Percentiles rank a stretch among this genome's conserved stretches.
phyloP scores from a whole-genome alignment of 179 eudicot genomes.

The Beta macrorhiza region DNA sequence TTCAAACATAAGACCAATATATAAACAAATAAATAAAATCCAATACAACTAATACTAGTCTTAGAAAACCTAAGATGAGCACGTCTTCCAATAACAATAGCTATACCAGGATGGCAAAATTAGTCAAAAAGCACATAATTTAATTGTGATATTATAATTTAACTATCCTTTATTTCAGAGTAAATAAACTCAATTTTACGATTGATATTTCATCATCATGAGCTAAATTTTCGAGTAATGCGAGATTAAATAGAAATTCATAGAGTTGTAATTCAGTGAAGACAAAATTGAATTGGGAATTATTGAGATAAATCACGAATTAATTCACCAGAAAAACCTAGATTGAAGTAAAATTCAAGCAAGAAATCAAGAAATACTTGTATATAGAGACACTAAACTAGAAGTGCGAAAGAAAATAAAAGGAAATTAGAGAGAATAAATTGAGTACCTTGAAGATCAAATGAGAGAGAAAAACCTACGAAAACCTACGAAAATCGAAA shows the following conservation, averaged over 20 bases:
- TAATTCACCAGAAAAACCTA: neutral
- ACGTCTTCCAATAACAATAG: neutral
- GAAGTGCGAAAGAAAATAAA: no score
- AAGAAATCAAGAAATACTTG: no score
- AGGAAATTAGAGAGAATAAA: neutral
- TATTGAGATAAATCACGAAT: neutral
- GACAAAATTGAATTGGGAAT: neutral
- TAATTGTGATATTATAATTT: no score
- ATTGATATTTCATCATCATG: neutral
- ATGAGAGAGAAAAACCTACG: constrained; percentile 2
- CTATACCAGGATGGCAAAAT: neutral
- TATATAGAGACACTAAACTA: no score
- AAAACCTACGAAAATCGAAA: neutral
- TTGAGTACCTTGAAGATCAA: neutral
- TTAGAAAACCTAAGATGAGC: neutral
- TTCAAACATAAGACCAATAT: neutral
- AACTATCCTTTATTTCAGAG: no score
- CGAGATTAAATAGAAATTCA: neutral
- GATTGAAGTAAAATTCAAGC: neutral
- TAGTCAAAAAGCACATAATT: neutral
- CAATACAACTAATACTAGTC: neutral
- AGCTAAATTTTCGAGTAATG: neutral
- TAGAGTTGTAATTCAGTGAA: neutral
- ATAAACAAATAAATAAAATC: neutral
- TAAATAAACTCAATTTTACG: neutral